phyloP scores from a whole-genome alignment of 2,329 filamentous ascomycete species.

The Gremmenia infestans region DNA sequence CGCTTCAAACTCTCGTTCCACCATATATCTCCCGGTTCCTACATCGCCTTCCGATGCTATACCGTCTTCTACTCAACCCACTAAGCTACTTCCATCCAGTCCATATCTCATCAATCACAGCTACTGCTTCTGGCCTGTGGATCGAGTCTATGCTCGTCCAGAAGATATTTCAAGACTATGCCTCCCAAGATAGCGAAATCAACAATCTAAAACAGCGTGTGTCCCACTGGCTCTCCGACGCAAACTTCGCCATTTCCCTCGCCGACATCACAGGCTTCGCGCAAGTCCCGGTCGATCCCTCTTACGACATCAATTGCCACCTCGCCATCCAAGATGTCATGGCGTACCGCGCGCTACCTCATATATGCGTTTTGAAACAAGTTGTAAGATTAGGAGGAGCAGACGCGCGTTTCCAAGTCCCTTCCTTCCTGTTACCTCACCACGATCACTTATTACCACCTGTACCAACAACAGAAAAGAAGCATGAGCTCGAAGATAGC shows the following conservation, averaged over 20 bases:
- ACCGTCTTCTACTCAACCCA: constrained; percentile 42
- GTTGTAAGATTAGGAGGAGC: constrained; percentile 47
- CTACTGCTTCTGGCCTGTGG: constrained; percentile 46
- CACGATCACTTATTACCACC: constrained; percentile 48
- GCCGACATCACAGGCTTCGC: constrained; percentile 40
- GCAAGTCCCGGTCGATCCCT: constrained; percentile 43
- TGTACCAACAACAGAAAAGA: constrained; percentile 32
- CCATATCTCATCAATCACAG: constrained; percentile 44
- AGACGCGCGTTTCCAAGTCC: constrained; percentile 44
- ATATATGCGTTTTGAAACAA: constrained; percentile 39
- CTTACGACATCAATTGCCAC: constrained; percentile 42
- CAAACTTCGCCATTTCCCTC: constrained; percentile 47
- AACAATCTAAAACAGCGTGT: constrained; percentile 41
- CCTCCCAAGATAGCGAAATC: constrained; percentile 39
- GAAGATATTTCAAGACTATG: constrained; percentile 46
- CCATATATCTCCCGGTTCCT: constrained; percentile 39
- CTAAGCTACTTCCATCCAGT: constrained; percentile 50
- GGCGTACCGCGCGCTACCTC: constrained; percentile 42
- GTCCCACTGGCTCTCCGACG: constrained; percentile 45
- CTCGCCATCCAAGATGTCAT: constrained; percentile 44
- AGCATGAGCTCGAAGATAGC: constrained; percentile 33
- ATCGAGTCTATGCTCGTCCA: constrained; percentile 42
- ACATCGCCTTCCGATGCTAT: constrained; percentile 45
- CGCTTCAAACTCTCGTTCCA: constrained; percentile 39
- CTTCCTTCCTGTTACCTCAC: constrained; percentile 46